Evolutionary conservation across 208 protist genomes (phyloP), one percentile per base, ranked within the genome.

Genomic region (Trypanosoma lewisi): DNA sequence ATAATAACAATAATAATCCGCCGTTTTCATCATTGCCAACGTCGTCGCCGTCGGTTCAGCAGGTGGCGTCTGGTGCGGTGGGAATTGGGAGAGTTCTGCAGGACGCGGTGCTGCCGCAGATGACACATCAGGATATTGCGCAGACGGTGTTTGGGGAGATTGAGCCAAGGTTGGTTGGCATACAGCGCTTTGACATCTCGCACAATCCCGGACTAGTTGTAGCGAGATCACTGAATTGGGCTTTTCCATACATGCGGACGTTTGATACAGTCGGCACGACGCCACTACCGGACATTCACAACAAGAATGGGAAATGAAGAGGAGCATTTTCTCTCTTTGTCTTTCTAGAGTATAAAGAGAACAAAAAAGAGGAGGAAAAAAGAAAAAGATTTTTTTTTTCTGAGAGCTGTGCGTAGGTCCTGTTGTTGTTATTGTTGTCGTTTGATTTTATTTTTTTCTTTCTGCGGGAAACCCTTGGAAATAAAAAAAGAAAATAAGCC

Each of bases 101-200:
- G 2, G 55, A 61, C 2, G 37, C 41, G 28, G 12, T 51, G 3
- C 34, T 61, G 16, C 37, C 42, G 28, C 36, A 49, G 31, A 2
- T 44, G 27, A 64, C 58, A 31, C 25, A 23, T n/a, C 58, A 54
- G 17, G 58, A 64, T 41, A 54, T 64, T 41, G 58, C 28, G 12
- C 28, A 70, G 58, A 53, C 45, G 42, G 62, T 77, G 6, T 58
- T 82, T 36, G 80, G 80, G 14, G 73, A 82, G 34, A 57, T 85
- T 44, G 71, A 79, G 39, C 65, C 80, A 19, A 57, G 76, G 6
- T 51, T 85, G 19, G 60, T 85, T 44, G 68, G 51, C 2, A 65
- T 85, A 16, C 44, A 75, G 19, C 41, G 56, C 11, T 27, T 82
- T 42, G 73, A 82, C 45, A 54, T 85, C 39, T 74, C 71, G n/a